Base-by-base conservation (phyloP, 2,329 filamentous ascomycete genomes). In the Penicillium sp. region DNA sequence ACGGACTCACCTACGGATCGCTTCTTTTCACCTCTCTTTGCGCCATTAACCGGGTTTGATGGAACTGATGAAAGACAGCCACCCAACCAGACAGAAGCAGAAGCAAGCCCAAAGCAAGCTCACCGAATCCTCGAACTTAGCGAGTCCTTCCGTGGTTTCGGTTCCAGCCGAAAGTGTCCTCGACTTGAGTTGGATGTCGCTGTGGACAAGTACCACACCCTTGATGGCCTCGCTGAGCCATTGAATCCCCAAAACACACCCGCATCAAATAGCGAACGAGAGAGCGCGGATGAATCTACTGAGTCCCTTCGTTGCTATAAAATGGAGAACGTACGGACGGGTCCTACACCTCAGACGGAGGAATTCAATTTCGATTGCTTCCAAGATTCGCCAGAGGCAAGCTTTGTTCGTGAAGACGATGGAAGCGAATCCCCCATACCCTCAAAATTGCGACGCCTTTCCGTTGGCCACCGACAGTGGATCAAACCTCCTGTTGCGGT, bases 221-320 rank as follows among this genome's bases (percentile, higher is more conserved):
- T 66, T 23, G 65, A 67, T 23, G 57, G 58, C 5, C 49, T 61
- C 49, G 15, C 47, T 19, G 62, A 64, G 33, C 57, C 57, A 2
- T 31, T 48, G 42, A 62, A 60, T 23, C 65, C 64, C 10, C 63
- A 62, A 23, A 65, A 66, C 33, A 64, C 65, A 10, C 63, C 64
- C 2, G 57, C 57, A 10, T 62, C 65, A 33, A 47, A 54, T 45
- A 62, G 58, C 42, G 57, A 47, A 21, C 40, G 47, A 35, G 49
- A 45, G 1, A 60, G 59, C 38, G 55, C 23, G 1, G 42, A 53
- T n/a, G 55, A 56, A 27, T 23, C 15, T 3, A 31, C 37, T 3
- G 40, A 43, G 5, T 27, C 29, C 25, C 50, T 33, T 27, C 42
- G 25, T 7, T 27, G 17, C 42, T 38, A 60, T 8, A 37, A 53